Evolutionary conservation across 148 eudicot genomes (phyloP).

Genomic region (Salicornia ramosissima): DNA sequence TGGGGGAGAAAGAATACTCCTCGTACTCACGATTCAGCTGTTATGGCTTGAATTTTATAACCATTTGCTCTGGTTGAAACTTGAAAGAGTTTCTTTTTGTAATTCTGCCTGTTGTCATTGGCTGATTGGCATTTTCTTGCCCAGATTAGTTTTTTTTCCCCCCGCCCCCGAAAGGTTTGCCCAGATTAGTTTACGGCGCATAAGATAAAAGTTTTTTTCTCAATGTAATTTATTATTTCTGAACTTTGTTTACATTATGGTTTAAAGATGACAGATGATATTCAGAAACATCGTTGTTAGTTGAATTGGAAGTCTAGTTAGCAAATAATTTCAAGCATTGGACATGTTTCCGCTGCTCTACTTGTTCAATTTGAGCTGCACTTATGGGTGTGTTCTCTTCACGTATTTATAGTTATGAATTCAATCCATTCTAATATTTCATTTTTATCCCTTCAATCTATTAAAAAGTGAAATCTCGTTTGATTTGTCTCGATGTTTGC

Average conservation of each 20-base stretch:
- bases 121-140: not conserved
- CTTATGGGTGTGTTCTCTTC: too few relatives aligned
- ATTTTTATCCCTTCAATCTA: too few relatives aligned
- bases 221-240: not conserved
- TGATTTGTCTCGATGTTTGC: too few relatives aligned
- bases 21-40: conserved; percentile 20
- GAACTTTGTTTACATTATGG: not conserved
- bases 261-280: not conserved
- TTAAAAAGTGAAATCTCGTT: too few relatives aligned
- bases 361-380: too few relatives aligned
- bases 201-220: not conserved
- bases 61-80: conserved; percentile 17
- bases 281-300: not conserved
- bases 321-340: not conserved
- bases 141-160: not conserved
- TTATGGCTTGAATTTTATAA: conserved; percentile 23
- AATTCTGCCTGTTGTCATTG: conserved; percentile 5
- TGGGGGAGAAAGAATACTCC: conserved; percentile 70
- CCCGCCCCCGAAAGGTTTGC: too few relatives aligned
- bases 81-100: conserved; percentile 14
- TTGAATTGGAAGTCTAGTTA: not conserved
- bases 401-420: too few relatives aligned
- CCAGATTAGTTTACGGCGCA: not conserved
- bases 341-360: too few relatives aligned
- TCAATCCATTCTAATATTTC: too few relatives aligned